phyloP scores from a whole-genome alignment of 2,329 filamentous ascomycete genomes.

The Pestalotiopsis sp. region DNA sequence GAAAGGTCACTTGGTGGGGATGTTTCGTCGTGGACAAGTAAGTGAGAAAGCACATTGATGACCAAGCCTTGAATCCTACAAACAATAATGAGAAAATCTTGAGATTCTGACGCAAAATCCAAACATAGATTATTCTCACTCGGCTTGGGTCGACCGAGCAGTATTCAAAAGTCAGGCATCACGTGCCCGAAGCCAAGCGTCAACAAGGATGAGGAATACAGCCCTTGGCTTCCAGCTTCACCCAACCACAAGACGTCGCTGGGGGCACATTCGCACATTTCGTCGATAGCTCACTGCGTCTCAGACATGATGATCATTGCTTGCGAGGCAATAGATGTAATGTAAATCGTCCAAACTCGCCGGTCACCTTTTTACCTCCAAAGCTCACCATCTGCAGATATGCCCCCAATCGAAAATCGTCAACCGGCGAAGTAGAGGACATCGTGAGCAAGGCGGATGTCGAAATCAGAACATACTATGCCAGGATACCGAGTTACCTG shows the following conservation, averaged over 20 bases:
- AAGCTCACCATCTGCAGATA: neutral
- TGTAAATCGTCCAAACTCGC: neutral
- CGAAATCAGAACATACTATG: neutral
- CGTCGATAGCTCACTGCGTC: neutral
- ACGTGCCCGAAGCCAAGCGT: neutral
- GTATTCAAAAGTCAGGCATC: neutral
- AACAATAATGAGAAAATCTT: neutral
- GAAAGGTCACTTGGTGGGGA: neutral
- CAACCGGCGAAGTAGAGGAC: neutral
- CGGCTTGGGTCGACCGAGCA: neutral
- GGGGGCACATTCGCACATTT: neutral
- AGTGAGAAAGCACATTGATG: neutral
- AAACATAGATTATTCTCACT: neutral
- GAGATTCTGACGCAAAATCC: neutral
- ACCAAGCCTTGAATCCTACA: too few species aligned
- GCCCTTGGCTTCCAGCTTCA: neutral
- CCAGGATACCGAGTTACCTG: neutral
- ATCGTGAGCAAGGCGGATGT: neutral
- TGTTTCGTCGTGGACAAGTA: neutral
- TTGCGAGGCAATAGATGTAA: neutral
- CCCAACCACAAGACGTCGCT: neutral
- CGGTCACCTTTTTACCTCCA: neutral
- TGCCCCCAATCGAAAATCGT: neutral
- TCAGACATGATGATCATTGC: neutral
- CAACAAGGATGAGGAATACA: neutral